These are phyloP conservation scores for Leccinum pallidistipes DNA, from an alignment of 1,284 basidiomycete genomes.

Conservation along the genomic window DNA sequence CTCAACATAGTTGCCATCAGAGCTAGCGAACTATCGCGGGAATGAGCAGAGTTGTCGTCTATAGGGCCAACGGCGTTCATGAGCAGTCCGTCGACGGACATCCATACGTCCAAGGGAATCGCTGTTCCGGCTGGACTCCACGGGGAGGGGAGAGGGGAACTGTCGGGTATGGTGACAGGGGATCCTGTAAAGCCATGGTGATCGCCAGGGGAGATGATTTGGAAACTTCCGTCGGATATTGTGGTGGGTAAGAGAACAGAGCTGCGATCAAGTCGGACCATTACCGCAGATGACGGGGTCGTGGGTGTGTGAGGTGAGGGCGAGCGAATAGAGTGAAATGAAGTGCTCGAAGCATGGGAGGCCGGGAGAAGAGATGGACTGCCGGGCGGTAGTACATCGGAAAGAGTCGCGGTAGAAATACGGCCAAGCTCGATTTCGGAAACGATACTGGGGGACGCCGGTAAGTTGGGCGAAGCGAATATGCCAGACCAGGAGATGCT, in stretches of 20 bases:
- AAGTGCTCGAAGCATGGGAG: constrained; percentile 1
- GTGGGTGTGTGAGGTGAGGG: constrained; percentile 11
- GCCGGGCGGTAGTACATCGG: constrained; percentile 1
- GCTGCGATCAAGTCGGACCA: constrained; percentile 25
- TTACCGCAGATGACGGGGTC: constrained; percentile 16
- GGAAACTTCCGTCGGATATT: constrained; percentile 27
- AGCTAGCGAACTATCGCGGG: not conserved
- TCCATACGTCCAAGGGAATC: constrained; percentile 23
- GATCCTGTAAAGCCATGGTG: constrained; percentile 11
- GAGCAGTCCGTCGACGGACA: constrained; percentile 25
- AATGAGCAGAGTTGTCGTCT: not conserved
- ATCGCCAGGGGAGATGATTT: constrained; percentile 26
- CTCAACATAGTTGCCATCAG: not conserved
- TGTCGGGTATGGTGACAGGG: constrained; percentile 7
- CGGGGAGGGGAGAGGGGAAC: constrained; percentile 29
- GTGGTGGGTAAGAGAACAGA: constrained; percentile 21
- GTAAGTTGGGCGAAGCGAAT: constrained; percentile 11
- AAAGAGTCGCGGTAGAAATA: constrained; percentile 3
- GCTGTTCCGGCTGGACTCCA: constrained; percentile 26
- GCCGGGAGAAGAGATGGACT: constrained; percentile 8
- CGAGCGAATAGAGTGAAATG: constrained; percentile 12
- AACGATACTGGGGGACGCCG: constrained; percentile 1
- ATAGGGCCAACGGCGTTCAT: constrained; percentile 19
- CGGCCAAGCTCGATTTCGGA: constrained; percentile 8
- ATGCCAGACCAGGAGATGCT: constrained; percentile 23